Evolutionary conservation across 2,329 filamentous ascomycete genomes (phyloP), one percentile per base, ranked within the genome.

Genomic region (Aspergillus terreus): DNA sequence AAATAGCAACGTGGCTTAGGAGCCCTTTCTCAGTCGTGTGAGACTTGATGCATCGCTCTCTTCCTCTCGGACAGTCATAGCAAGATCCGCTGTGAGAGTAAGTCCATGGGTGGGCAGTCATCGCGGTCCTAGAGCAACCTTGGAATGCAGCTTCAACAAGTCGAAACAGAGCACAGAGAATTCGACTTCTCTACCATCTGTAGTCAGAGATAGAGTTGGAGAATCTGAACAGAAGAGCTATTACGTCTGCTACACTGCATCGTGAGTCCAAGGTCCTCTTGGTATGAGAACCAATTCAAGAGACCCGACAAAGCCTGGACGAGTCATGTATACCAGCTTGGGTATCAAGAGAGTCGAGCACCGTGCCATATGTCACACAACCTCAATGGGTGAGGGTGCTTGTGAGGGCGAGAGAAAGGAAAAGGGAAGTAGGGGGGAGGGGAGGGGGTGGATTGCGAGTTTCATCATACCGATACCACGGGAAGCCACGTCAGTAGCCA

Each of bases 391-490:
- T 67, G 65, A 70, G 66, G 68, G 63, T 68, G 68, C 67, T 60
- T 66, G 67, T 64, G 59, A 64, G 64, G 62, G 64, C 58, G 55
- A 63, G 60, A 63, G 63, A 62, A 59, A 58, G 56, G 58, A 63
- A 73, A 55, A 55, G 60, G 56, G 55, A 53, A 49, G 49, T 5
- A 38, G 17, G 40, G 40, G 54, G 56, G 45, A 56, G 58, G 62
- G 59, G 63, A 59, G 62, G 68, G 68, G 63, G 68, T 70, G 75
- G 73, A 70, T 77, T 75, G 73, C 77, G 78, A 57, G 40, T 77
- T 81, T 79, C 84, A 88, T 92, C 91, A 95, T 95, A 96, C 94
- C 94, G 79, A 99, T 96, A 90, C 94, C 94, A 92, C 94, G 94
- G 72, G 94, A 97, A 78, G 94, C 94, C 78, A 99, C 94, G 71